A percentile compares a stretch with the other conserved stretches of the same genome.
Evolutionary conservation across 106 monocot genomes (phyloP).

Genomic region (Acorus gramineus): DNA sequence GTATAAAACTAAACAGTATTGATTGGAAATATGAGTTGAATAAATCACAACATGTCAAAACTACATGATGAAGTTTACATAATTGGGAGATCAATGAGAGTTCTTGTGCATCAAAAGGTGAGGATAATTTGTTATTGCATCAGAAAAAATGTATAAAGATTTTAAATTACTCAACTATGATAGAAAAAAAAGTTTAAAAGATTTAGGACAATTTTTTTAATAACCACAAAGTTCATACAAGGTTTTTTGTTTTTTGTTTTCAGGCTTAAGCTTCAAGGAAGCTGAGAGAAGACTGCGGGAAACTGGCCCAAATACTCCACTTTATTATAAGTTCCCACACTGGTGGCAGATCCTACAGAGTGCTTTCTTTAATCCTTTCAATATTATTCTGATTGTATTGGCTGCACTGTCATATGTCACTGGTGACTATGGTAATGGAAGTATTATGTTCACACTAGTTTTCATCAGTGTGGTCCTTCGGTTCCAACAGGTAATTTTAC

Average conservation of each 20-base stretch:
- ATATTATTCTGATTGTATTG: slow-evolving; percentile 32
- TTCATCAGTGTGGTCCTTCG: slow-evolving; percentile 15
- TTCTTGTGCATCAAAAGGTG: no score
- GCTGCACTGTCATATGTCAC: slow-evolving; percentile 21
- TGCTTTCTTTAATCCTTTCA: slow-evolving; percentile 31
- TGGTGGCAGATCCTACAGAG: slow-evolving; percentile 30
- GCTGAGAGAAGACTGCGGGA: slow-evolving; percentile 27
- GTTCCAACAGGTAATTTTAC: slow-evolving; percentile 18
- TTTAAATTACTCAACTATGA: neutral
- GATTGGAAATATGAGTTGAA: no score
- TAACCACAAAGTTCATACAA: no score
- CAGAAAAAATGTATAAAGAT: neutral
- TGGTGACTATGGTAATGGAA: slow-evolving; percentile 21
- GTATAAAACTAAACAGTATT: no score
- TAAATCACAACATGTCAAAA: no score
- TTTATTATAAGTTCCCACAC: slow-evolving; percentile 11
- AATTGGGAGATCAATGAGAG: no score
- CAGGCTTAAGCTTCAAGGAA: slow-evolving; percentile 35
- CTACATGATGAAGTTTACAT: no score
- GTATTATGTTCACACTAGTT: slow-evolving; percentile 26
- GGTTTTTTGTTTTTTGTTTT: neutral
- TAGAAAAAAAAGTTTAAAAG: no score
- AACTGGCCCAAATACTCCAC: slow-evolving; percentile 20
- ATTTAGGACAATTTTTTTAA: no score
- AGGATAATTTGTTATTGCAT: no score